phyloP scores from a whole-genome alignment of 768 basidiomycete genomes.

The Pisolithus sp. region DNA sequence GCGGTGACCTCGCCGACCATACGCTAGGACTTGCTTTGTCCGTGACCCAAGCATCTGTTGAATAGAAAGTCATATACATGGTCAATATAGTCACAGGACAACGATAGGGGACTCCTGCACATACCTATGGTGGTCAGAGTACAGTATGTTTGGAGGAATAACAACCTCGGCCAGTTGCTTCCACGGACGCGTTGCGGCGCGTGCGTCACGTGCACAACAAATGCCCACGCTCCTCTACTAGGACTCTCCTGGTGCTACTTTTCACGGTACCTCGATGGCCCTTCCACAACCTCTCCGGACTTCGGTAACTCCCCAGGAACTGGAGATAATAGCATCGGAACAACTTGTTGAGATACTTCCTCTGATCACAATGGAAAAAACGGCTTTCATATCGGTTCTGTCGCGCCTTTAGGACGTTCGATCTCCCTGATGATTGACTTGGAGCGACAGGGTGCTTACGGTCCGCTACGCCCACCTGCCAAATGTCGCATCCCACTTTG shows the following conservation, averaged over 20 bases:
- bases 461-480: constrained; percentile 84
- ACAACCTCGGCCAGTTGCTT: no score
- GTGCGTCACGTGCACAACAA: constrained; percentile 16
- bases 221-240: background rate
- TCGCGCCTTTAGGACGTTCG: constrained; percentile 10
- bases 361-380: constrained; percentile 83
- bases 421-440: constrained; percentile 3
- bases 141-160: no score
- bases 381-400: constrained; percentile 83
- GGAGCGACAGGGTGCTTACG: constrained; percentile 74
- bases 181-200: background rate
- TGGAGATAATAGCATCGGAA: constrained; percentile 84
- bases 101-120: no score
- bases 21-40: constrained; percentile 61
- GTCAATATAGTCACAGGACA: no score
- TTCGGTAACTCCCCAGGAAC: constrained; percentile 76
- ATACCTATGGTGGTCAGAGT: no score
- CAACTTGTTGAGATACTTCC: constrained; percentile 83
- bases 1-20: constrained; percentile 57
- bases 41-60: constrained; percentile 48
- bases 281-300: constrained; percentile 64
- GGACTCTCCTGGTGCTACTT: background rate
- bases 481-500: constrained; percentile 87
- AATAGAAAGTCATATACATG: background rate
- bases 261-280: constrained; percentile 47